Conservation (phyloP, 208 protist species). For the Leptomonas seymouri region DNA sequence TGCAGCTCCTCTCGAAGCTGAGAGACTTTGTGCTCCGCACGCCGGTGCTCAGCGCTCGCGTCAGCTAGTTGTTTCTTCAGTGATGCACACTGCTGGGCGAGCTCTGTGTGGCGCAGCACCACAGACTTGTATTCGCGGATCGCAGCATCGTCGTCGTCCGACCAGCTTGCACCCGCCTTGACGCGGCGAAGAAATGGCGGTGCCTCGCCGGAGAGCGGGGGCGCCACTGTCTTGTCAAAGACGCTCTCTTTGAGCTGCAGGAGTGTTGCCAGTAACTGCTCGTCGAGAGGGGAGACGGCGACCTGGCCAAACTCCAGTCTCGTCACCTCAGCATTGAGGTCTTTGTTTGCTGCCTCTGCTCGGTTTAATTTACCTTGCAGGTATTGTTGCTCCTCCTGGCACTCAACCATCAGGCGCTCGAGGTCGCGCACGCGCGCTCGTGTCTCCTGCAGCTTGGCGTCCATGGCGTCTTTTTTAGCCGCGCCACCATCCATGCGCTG, state of each 20-base stretch:
- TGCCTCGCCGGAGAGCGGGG: conserved; percentile 54
- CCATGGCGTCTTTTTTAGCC: conserved; percentile 46
- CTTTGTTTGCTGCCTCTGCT: conserved; percentile 56
- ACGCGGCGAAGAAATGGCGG: conserved; percentile 1
- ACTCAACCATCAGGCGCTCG: conserved; percentile 58
- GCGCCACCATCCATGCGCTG: conserved; percentile 28
- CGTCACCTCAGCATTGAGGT: conserved; percentile 70
- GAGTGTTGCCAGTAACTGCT: conserved; percentile 54
- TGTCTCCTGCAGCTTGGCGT: conserved; percentile 52
- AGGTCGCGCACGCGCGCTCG: conserved; percentile 54
- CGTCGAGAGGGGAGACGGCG: conserved; percentile 44
- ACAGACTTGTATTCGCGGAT: conserved; percentile 77
- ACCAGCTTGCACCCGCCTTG: conserved; percentile 7
- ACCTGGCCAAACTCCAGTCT: conserved; percentile 61
- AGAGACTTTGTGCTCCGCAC: conserved; percentile 27
- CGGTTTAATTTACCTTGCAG: conserved; percentile 59
- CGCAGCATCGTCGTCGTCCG: conserved; percentile 47
- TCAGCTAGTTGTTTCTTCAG: conserved; percentile 56
- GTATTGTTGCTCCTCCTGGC: conserved; percentile 63
- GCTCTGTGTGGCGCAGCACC: conserved; percentile 63
- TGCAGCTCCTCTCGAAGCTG: conserved; percentile 56
- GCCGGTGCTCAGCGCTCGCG: conserved; percentile 33
- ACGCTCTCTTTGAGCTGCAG: conserved; percentile 79
- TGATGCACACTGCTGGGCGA: conserved; percentile 49
- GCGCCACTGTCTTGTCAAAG: conserved; percentile 64